A percentile compares a stretch with the other conserved stretches of the same genome.
These are phyloP conservation scores for Gracilaria gracilis DNA, from an alignment of 23 red algal species.

Conservation along the genomic window DNA sequence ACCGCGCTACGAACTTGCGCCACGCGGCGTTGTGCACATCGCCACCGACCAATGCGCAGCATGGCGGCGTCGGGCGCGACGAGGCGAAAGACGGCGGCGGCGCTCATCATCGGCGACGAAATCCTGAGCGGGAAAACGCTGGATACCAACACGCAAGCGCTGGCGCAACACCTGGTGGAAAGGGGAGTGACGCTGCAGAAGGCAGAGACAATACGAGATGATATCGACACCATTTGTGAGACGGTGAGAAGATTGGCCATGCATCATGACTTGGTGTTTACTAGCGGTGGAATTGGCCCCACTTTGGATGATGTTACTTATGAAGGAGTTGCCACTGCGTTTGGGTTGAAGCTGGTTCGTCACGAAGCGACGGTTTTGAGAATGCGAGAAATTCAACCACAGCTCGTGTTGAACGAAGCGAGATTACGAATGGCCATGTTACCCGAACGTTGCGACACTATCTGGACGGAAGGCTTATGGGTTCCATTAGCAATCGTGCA, in stretches of 20 bases:
- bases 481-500: slow-evolving; percentile 63
- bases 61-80: neutral
- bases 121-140: slow-evolving; percentile 72
- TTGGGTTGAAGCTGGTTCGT: slow-evolving; percentile 53
- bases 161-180: slow-evolving; percentile 47
- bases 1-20: neutral
- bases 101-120: slow-evolving; percentile 81
- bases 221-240: slow-evolving; percentile 52
- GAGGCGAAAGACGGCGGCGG: slow-evolving; percentile 48
- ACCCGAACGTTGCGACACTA: slow-evolving; percentile 50
- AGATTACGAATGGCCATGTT: slow-evolving; percentile 61
- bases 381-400: slow-evolving; percentile 57
- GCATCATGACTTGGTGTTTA: slow-evolving; percentile 74
- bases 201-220: slow-evolving; percentile 79
- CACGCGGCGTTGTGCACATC: neutral
- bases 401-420: slow-evolving; percentile 54
- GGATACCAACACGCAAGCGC: slow-evolving; percentile 60
- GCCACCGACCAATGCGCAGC: neutral
- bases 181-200: slow-evolving; percentile 52
- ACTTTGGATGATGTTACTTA: slow-evolving; percentile 88
- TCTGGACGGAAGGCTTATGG: slow-evolving; percentile 73
- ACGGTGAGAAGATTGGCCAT: slow-evolving; percentile 50
- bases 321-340: slow-evolving; percentile 72
- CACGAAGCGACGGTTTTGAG: slow-evolving; percentile 33
- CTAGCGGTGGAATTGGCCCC: slow-evolving; percentile 86